Evolutionary conservation across 2,329 filamentous ascomycete species (phyloP).

Genomic region (Raffaelea albimanens): DNA sequence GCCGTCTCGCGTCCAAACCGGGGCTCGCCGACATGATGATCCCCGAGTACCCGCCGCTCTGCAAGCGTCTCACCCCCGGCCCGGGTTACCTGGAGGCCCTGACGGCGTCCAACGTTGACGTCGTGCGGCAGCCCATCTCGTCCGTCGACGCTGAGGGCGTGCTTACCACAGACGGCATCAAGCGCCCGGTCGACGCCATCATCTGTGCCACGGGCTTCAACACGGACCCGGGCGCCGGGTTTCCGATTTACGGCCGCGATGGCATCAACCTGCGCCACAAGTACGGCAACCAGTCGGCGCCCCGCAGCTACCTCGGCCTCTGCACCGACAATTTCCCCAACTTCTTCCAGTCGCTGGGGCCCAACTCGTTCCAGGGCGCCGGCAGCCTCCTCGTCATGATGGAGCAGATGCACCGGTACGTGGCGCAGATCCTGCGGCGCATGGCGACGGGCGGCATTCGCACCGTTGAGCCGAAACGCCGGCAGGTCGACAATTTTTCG

Average conservation of each 20-base stretch:
- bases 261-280: constrained; percentile 12
- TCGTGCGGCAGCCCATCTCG: constrained; percentile 21
- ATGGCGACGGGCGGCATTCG: constrained; percentile 3
- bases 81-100: constrained; percentile 18
- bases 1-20: constrained; percentile 1
- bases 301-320: constrained; percentile 14
- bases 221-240: constrained; percentile 14
- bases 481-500: background rate
- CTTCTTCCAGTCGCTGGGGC: constrained; percentile 16
- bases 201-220: constrained; percentile 20
- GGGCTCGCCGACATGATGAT: background rate
- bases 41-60: constrained; percentile 14
- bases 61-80: constrained; percentile 18
- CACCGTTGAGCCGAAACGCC: background rate
- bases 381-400: constrained; percentile 11
- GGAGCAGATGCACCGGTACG: constrained; percentile 11
- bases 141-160: constrained; percentile 20
- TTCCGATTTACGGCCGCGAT: constrained; percentile 13
- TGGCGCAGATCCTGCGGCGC: constrained; percentile 13
- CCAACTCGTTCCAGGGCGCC: constrained; percentile 7
- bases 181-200: constrained; percentile 22
- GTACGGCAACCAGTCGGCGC: constrained; percentile 11
- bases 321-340: constrained; percentile 18
- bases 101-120: constrained; percentile 19
- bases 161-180: constrained; percentile 15